Base-by-base conservation (phyloP, 192 early-diverging fungal species). In the Dissophora ornata region DNA sequence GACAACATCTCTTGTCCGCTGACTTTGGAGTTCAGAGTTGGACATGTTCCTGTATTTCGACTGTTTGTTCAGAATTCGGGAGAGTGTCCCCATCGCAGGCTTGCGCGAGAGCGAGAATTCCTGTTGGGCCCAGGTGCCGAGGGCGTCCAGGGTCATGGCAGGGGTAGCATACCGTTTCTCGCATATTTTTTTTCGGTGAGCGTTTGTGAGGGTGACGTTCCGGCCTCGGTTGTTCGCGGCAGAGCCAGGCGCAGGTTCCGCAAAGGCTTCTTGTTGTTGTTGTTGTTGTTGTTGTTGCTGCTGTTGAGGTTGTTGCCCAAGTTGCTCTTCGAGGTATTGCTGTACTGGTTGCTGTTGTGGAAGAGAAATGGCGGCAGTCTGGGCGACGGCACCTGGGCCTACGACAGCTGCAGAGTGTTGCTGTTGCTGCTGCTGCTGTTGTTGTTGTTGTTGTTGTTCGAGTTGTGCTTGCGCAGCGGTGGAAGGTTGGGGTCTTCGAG, bases 71-170 rank as follows among this genome's bases (percentile, higher is more conserved):
- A 77, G 28, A 18, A 77, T 77, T n/a, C 73, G 29, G 2, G 73
- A 77, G 26, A 77, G 65, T 0, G 73, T 67, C 10, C 73, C 73
- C 49, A 77, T 77, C 24, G 73, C 73, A 1, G 73, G 73, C 45
- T 41, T 57, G 8, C 65, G 57, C 4, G 25, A n/a, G 21, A 67
- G 57, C 7, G 34, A 11, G 19, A 67, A 67, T 21, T 61, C 34
- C 48, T 57, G 32, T 19, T 56, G 44, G 25, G 73, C 64, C 73
- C 73, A 77, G 22, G 21, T 34, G 6, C 42, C 64, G 21, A 77
- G 62, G 7, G 42, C 51, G 0, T 67, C 47, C 7, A 77, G 64
- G 9, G 73, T 77, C 58, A 77, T 55, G 0, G 58, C 73, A 21
- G 73, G 73, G 49, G 62, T 61, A 4, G 52, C 28, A n/a, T 13